These are phyloP conservation scores for Biscogniauxia marginata DNA, from an alignment of 2,329 filamentous ascomycete species.

Conservation along the genomic window DNA sequence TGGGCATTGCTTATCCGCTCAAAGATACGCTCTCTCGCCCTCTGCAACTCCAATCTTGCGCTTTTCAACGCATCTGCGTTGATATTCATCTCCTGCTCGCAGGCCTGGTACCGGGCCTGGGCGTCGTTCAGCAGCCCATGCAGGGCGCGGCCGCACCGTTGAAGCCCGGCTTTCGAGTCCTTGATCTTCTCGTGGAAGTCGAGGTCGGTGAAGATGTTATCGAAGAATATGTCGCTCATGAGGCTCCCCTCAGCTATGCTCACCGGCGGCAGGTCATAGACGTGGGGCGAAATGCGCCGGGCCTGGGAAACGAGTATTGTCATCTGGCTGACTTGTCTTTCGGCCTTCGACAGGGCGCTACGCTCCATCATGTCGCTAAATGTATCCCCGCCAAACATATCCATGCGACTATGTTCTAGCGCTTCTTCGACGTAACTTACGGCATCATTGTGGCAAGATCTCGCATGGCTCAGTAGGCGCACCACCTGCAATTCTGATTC, in stretches of 20 bases:
- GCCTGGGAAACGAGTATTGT: slow-evolving; percentile 41
- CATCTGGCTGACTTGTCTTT: slow-evolving; percentile 42
- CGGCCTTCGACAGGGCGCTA: slow-evolving; percentile 47
- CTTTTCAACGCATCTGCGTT: slow-evolving; percentile 33
- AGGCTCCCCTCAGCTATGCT: slow-evolving; percentile 45
- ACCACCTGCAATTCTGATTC: slow-evolving; percentile 43
- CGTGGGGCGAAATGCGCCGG: slow-evolving; percentile 36
- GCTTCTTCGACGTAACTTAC: slow-evolving; percentile 42
- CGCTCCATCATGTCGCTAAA: slow-evolving; percentile 54
- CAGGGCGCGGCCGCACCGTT: slow-evolving; percentile 35
- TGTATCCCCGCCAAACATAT: slow-evolving; percentile 50
- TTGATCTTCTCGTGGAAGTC: slow-evolving; percentile 53
- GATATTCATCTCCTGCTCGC: slow-evolving; percentile 31
- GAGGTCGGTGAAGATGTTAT: slow-evolving; percentile 54
- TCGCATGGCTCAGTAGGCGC: slow-evolving; percentile 39
- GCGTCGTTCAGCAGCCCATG: slow-evolving; percentile 27
- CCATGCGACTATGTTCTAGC: slow-evolving; percentile 39
- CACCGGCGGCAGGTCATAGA: slow-evolving; percentile 40
- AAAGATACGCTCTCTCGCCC: slow-evolving; percentile 44
- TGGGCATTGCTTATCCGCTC: slow-evolving; percentile 19
- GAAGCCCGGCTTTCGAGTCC: slow-evolving; percentile 31
- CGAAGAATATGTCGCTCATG: slow-evolving; percentile 53
- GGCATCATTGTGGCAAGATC: slow-evolving; percentile 35
- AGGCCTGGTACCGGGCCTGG: slow-evolving; percentile 21
- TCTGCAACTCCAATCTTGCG: slow-evolving; percentile 42